phyloP scores from a whole-genome alignment of 1,284 basidiomycete genomes.

The Pseudozyma tsukubaensis region DNA sequence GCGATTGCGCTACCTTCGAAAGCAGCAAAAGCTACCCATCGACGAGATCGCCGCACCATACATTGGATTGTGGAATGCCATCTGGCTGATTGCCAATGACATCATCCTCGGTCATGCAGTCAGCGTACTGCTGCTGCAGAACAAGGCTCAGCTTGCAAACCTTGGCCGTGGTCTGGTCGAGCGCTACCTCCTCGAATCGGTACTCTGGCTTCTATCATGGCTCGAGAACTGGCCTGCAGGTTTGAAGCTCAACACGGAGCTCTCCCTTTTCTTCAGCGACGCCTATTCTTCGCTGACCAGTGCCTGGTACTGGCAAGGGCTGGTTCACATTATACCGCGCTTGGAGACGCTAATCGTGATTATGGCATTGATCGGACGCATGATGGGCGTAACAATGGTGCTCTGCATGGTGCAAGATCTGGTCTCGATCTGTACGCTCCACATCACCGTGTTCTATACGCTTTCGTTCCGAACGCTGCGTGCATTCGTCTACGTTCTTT shows the following conservation, averaged over 20 bases:
- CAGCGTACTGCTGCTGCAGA: slow-evolving; percentile 69
- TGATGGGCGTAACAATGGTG: slow-evolving; percentile 78
- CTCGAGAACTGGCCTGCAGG: slow-evolving; percentile 95
- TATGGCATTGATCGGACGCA: slow-evolving; percentile 73
- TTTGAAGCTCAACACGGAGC: slow-evolving; percentile 92
- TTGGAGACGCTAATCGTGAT: slow-evolving; percentile 68
- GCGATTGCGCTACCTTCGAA: slow-evolving; percentile 23
- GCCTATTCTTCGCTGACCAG: slow-evolving; percentile 73
- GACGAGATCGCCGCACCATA: slow-evolving; percentile 30
- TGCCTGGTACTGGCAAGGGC: slow-evolving; percentile 26
- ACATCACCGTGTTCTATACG: slow-evolving; percentile 80
- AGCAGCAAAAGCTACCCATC: slow-evolving; percentile 21
- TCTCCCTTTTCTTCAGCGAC: slow-evolving; percentile 83
- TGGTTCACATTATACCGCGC: slow-evolving; percentile 17
- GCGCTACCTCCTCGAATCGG: slow-evolving; percentile 20
- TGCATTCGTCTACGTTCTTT: slow-evolving; percentile 75
- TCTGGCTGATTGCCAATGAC: slow-evolving; percentile 93
- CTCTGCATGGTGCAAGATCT: slow-evolving; percentile 79
- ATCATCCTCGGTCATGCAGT: slow-evolving; percentile 81
- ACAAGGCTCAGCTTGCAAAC: slow-evolving; percentile 12
- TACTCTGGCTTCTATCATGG: slow-evolving; percentile 75
- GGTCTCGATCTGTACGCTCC: slow-evolving; percentile 77
- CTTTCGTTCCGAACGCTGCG: slow-evolving; percentile 77
- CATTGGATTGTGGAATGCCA: slow-evolving; percentile 84
- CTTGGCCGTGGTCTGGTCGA: slow-evolving; percentile 6